Conservation (phyloP, 2,329 filamentous ascomycete species). For the Epichloe sp. region DNA sequence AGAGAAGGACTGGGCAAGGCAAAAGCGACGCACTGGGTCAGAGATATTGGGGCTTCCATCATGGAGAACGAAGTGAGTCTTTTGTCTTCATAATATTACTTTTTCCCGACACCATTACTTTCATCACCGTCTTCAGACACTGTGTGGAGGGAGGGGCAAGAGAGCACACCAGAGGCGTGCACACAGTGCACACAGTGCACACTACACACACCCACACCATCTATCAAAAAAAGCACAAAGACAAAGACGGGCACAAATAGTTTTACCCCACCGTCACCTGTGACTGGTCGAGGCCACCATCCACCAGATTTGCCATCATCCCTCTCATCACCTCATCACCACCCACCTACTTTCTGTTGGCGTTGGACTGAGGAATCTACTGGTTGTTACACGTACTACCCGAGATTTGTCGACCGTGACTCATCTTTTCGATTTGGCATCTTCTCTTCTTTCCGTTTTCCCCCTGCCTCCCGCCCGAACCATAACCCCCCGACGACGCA, state of each 20-base stretch:
- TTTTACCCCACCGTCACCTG: constrained; percentile 8
- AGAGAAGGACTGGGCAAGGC: background rate
- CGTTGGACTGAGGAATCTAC: background rate
- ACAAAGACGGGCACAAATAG: constrained; percentile 4
- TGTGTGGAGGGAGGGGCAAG: background rate
- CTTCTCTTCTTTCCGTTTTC: background rate
- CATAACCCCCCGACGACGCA: background rate
- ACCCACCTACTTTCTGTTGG: background rate
- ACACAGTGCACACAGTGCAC: background rate
- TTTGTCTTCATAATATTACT: background rate
- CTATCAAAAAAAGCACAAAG: background rate
- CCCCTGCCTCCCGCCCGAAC: background rate
- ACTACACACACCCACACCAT: background rate
- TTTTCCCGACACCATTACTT: background rate
- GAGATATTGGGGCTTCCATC: constrained; percentile 3
- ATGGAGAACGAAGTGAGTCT: constrained; percentile 12
- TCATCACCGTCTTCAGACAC: background rate
- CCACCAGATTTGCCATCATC: constrained; percentile 3
- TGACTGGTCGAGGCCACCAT: constrained; percentile 6
- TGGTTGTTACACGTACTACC: background rate
- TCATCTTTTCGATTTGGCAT: background rate
- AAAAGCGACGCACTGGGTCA: background rate
- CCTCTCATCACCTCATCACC: background rate
- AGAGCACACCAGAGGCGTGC: background rate
- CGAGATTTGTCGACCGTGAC: background rate